Percentiles rank a stretch among this genome's conserved stretches.
Evolutionary conservation across 2,329 filamentous ascomycete species (phyloP).

Genomic region (Lecanicillium sp.): DNA sequence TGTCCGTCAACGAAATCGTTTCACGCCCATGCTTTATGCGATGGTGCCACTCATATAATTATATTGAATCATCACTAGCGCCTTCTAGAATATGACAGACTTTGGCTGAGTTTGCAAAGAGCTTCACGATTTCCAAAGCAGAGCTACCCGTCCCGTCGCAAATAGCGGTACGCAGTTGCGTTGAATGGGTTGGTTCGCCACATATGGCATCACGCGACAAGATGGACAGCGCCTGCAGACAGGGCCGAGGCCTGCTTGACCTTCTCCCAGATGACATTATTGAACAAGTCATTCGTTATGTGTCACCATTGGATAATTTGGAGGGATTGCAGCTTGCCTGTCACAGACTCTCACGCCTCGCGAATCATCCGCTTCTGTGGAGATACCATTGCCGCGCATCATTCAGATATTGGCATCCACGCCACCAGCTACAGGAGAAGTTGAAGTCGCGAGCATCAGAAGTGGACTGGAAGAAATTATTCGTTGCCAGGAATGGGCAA

Average conservation of each 20-base stretch:
- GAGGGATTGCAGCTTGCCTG: constrained; percentile 44
- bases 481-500: constrained; percentile 43
- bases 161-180: too few species aligned
- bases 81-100: too few species aligned
- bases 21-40: too few species aligned
- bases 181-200: not conserved
- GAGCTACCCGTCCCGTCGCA: too few species aligned
- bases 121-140: too few species aligned
- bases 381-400: constrained; percentile 58
- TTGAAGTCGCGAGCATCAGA: constrained; percentile 41
- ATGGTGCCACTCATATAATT: too few species aligned
- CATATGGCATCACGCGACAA: constrained; percentile 5
- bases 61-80: too few species aligned
- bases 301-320: constrained; percentile 47
- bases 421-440: constrained; percentile 52
- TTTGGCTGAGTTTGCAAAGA: too few species aligned
- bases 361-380: constrained; percentile 72
- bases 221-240: constrained; percentile 13
- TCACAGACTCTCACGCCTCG: constrained; percentile 54
- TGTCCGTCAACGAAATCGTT: not conserved
- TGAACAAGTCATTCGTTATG: constrained; percentile 62
- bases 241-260: constrained; percentile 26
- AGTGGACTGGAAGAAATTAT: constrained; percentile 69
- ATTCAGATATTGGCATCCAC: constrained; percentile 68
- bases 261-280: constrained; percentile 77